Base-by-base conservation (phyloP, 805 yeast species). In the Saturnispora sanitii region DNA sequence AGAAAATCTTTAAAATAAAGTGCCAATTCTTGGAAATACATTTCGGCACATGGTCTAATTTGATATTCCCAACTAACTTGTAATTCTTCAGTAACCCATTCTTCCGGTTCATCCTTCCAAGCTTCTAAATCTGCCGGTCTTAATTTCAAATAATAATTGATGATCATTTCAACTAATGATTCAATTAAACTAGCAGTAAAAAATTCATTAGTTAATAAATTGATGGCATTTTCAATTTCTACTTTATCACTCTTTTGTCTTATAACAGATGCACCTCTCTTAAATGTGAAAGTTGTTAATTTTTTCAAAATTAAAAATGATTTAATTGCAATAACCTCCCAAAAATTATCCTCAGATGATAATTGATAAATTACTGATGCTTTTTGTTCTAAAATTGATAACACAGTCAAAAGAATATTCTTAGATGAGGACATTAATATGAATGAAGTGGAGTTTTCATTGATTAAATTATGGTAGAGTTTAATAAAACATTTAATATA, bases 31-130 rank as follows among this genome's bases (percentile, higher is more conserved):
- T 79, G 83, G 55, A 79, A 87, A 49, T 86, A 77, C 54, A 79
- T 79, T 50, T 85, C 95, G 0, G 95, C 86, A 60, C 96, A 85
- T 3, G 90, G 86, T 42, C 94, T 67, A 11, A 87, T 70, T 55
- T 83, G 88, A 56, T 66, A 85, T 54, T 88, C 96, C 78, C 84
- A 86, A 54, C 81, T 79, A 4, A 76, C 65, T 38, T 77, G 71
- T 43, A 79, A 63, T 49, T 87, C 94, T 53, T 86, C 95, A 47
- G 79, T 77, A 17, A 83, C 77, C 85, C 94, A 92, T 57, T 86
- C 96, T 56, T 87, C 97, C 0, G 97, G 96, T 45, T 87, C 95
- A 15, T 71, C 58, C 11, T 67, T 56, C 97, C 97, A 92, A 29
- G 75, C 65, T 50, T 83, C 94, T 36, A 90, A 58, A 55, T 88